These are phyloP conservation scores for Centella asiatica DNA, from an alignment of 129 eudicot genomes.

Conservation along the genomic window DNA sequence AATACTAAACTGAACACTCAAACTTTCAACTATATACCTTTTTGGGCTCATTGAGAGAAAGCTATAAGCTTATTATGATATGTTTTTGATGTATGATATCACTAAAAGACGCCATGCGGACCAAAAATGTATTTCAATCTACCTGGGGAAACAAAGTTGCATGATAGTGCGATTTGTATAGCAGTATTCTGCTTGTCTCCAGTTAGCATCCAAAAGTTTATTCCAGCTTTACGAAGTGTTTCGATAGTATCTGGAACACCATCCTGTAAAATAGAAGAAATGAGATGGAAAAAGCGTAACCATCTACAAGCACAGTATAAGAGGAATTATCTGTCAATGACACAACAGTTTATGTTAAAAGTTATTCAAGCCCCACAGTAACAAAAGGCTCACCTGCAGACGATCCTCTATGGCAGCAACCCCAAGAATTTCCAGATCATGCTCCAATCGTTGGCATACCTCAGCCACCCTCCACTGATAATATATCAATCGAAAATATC, in stretches of 20 bases:
- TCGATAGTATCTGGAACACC: constrained; percentile 95
- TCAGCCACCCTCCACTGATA: constrained; percentile 93
- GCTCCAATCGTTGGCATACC: constrained; percentile 91
- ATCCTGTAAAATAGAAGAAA: constrained; percentile 38
- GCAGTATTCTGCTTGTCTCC: constrained; percentile 98
- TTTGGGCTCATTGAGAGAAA: too few species aligned
- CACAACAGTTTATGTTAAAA: neutral
- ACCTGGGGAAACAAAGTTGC: constrained; percentile 97
- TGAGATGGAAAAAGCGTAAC: constrained; percentile 8
- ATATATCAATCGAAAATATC: neutral
- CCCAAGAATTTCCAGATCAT: constrained; percentile 78
- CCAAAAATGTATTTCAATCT: neutral
- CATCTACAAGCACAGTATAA: constrained; percentile 5
- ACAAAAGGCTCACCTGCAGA: constrained; percentile 76
- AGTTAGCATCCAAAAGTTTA: constrained; percentile 98
- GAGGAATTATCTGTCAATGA: neutral
- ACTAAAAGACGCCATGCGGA: too few species aligned
- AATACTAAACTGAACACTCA: too few species aligned
- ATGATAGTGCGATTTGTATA: constrained; percentile 91
- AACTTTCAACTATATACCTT: too few species aligned
- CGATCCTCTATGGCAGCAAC: constrained; percentile 99
- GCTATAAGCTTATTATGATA: too few species aligned
- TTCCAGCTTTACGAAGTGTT: constrained; percentile 86
- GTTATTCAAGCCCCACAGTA: neutral
- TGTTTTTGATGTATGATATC: too few species aligned